These are phyloP conservation scores for Ceratocystis smalleyi DNA, from an alignment of 2,329 filamentous ascomycete genomes.

Conservation along the genomic window DNA sequence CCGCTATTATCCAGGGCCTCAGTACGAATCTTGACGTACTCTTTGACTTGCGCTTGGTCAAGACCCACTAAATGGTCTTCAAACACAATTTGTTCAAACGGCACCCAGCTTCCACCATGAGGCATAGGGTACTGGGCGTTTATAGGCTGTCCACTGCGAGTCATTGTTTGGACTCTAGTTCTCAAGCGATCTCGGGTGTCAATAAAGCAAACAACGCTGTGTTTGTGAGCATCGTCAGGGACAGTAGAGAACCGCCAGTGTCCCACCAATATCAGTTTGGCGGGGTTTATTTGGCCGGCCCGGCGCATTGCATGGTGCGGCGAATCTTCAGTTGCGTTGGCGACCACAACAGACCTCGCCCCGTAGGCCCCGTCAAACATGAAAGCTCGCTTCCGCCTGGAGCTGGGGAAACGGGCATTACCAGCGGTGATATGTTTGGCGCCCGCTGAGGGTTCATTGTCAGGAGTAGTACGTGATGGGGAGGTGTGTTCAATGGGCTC, in stretches of 20 bases:
- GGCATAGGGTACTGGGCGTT: constrained; percentile 35
- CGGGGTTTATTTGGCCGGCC: constrained; percentile 16
- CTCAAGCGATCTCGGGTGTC: constrained; percentile 27
- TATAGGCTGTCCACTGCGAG: constrained; percentile 33
- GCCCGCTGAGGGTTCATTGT: constrained; percentile 26
- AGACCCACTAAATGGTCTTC: constrained; percentile 39
- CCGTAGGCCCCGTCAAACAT: not conserved
- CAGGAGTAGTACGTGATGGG: constrained; percentile 24
- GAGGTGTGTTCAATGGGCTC: constrained; percentile 26
- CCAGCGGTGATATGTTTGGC: constrained; percentile 17
- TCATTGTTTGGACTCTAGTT: constrained; percentile 22
- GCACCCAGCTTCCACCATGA: constrained; percentile 48
- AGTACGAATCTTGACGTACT: constrained; percentile 42
- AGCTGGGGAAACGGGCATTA: not conserved
- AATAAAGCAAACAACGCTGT: constrained; percentile 47
- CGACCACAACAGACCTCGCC: constrained; percentile 2
- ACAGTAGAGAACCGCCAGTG: constrained; percentile 45
- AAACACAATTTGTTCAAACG: constrained; percentile 45
- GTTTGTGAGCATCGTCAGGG: constrained; percentile 34
- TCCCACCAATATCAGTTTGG: constrained; percentile 38
- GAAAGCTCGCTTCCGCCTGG: constrained; percentile 12
- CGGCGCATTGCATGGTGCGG: constrained; percentile 12
- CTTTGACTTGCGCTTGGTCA: constrained; percentile 43
- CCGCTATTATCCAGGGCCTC: constrained; percentile 24
- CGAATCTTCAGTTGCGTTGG: not conserved